Evolutionary conservation across 139 green algal genomes (phyloP).

Genomic region (Diplosphaera chodatii): DNA sequence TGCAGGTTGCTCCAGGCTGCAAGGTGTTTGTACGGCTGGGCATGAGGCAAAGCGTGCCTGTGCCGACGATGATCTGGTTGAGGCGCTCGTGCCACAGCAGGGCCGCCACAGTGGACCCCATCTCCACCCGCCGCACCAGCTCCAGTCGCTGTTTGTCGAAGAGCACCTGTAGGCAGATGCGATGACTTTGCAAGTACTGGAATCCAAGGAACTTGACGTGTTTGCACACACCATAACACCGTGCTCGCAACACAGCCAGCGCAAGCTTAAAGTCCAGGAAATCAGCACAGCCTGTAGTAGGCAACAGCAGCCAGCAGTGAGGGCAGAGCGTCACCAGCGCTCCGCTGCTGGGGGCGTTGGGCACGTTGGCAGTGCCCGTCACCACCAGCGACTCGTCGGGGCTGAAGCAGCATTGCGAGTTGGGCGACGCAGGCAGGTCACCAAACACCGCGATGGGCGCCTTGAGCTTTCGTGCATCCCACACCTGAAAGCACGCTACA

Average conservation of each 20-base stretch:
- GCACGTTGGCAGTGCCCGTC: slow-evolving; percentile 42
- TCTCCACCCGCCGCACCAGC: slow-evolving; percentile 49
- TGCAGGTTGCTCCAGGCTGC: too few relatives aligned
- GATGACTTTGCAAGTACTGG: too few relatives aligned
- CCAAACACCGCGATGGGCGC: slow-evolving; percentile 47
- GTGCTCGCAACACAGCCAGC: too few relatives aligned
- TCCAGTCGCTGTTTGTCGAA: background rate
- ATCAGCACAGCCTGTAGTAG: too few relatives aligned
- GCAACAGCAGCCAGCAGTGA: background rate
- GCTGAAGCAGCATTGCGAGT: slow-evolving; percentile 65
- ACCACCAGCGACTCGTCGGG: slow-evolving; percentile 75
- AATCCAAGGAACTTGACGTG: too few relatives aligned
- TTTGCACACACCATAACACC: too few relatives aligned
- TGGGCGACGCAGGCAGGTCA: slow-evolving; percentile 47
- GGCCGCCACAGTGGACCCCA: slow-evolving; percentile 49
- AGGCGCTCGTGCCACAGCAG: slow-evolving; percentile 80
- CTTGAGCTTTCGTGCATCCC: slow-evolving; percentile 74
- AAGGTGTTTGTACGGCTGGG: too few relatives aligned
- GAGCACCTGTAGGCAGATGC: background rate
- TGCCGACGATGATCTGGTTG: slow-evolving; percentile 92
- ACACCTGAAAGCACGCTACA: slow-evolving; percentile 31
- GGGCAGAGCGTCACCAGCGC: slow-evolving; percentile 3
- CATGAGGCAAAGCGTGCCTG: slow-evolving; percentile 27
- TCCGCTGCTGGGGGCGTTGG: slow-evolving; percentile 5
- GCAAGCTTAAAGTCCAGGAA: too few relatives aligned